Percentiles rank a stretch among this genome's conserved stretches.
Conservation (phyloP, 1,139 yeast species). For the Petasospora rhodanensis region DNA sequence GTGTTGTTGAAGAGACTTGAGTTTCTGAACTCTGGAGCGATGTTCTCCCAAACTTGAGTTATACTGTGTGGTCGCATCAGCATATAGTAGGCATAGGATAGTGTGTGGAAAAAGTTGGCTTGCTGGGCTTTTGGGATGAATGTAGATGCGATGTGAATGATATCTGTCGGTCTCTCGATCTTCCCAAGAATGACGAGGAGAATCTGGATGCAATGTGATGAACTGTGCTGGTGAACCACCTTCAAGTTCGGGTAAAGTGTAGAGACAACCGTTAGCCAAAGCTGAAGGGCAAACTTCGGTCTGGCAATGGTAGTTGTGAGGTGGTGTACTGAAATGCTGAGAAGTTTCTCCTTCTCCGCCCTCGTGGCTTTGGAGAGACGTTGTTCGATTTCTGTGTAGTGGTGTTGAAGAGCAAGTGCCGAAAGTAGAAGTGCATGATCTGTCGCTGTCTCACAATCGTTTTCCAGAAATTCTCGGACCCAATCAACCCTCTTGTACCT, state of each 20-base stretch:
- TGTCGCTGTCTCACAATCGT: background rate
- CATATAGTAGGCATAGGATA: conserved; percentile 13
- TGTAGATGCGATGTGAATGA: conserved; percentile 1
- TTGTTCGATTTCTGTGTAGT: conserved; percentile 1
- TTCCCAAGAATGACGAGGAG: conserved; percentile 5
- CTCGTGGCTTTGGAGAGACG: background rate
- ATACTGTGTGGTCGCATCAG: conserved; percentile 3
- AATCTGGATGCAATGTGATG: conserved; percentile 2
- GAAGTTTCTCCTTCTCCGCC: background rate
- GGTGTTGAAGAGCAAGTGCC: conserved; percentile 1
- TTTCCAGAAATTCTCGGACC: conserved; percentile 7
- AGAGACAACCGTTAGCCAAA: conserved; percentile 5
- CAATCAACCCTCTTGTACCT: conserved; percentile 11
- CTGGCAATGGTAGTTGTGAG: conserved; percentile 1
- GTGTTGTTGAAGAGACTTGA: conserved; percentile 5
- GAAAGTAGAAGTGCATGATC: conserved; percentile 2
- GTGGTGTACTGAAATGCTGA: conserved; percentile 1
- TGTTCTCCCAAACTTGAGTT: conserved; percentile 8
- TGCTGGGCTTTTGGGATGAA: conserved; percentile 1
- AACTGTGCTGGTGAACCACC: conserved; percentile 8
- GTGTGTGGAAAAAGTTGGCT: conserved; percentile 1
- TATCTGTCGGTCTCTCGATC: background rate
- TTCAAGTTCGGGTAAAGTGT: conserved; percentile 5
- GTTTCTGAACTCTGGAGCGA: conserved; percentile 1
- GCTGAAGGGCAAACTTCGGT: conserved; percentile 4